These are phyloP conservation scores for Blepharisma japonicum DNA, from an alignment of 73 alveolate genomes.

Conservation along the genomic window DNA sequence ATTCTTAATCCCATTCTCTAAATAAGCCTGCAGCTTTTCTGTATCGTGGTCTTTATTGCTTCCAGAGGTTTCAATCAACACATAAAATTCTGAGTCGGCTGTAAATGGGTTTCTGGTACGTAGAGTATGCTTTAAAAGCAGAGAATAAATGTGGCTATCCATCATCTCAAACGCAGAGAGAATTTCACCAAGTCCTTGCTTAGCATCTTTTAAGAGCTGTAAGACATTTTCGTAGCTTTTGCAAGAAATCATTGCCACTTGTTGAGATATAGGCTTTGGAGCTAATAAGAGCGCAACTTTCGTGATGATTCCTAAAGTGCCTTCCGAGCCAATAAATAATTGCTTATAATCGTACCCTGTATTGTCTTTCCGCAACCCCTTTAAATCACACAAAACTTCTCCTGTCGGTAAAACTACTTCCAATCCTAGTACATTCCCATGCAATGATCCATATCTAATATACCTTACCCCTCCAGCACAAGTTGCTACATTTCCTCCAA, in stretches of 20 bases:
- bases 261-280: conserved; percentile 38
- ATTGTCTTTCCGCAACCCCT: conserved; percentile 72
- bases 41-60: conserved; percentile 34
- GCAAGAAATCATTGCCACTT: conserved; percentile 34
- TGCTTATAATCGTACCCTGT: conserved; percentile 81
- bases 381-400: conserved; percentile 47
- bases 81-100: conserved; percentile 38
- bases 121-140: conserved; percentile 10
- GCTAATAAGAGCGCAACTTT: conserved; percentile 72
- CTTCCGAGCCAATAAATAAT: conserved; percentile 87
- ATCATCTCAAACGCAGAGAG: conserved; percentile 66
- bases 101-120: conserved; percentile 41
- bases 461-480: conserved; percentile 90
- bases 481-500: conserved; percentile 89
- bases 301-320: conserved; percentile 83
- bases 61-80: conserved; percentile 58
- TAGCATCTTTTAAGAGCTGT: conserved; percentile 45
- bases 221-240: conserved; percentile 45
- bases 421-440: conserved; percentile 71
- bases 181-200: conserved; percentile 39
- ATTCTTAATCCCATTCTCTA: conserved; percentile 22
- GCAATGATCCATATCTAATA: conserved; percentile 70
- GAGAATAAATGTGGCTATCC: conserved; percentile 45
- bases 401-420: conserved; percentile 78
- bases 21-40: conserved; percentile 32